These are phyloP conservation scores for Trichophyton schoenleinii DNA, from an alignment of 2,329 filamentous ascomycete species.

Conservation along the genomic window DNA sequence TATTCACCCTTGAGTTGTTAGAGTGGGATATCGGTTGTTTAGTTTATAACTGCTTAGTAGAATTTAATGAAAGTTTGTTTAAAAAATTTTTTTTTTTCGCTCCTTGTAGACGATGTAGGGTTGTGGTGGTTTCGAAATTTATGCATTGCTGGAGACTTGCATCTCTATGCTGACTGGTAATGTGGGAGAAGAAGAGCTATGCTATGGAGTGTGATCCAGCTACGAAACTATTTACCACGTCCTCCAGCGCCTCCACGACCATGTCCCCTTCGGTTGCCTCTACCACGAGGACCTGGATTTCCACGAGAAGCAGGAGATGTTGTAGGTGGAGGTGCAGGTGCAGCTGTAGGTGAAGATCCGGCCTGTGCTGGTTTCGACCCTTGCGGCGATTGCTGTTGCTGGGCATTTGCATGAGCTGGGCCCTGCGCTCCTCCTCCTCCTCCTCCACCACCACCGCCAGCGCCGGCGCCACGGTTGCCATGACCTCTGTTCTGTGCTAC, in stretches of 20 bases:
- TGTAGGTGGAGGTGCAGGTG: not conserved
- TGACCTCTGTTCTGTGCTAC: conserved; percentile 9
- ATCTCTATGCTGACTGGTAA: not conserved
- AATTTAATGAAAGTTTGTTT: not conserved
- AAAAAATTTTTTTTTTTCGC: not conserved
- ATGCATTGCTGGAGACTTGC: not conserved
- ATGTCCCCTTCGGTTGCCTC: not conserved
- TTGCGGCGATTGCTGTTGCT: not conserved
- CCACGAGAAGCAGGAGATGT: not conserved
- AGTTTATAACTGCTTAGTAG: not conserved
- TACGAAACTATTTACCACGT: conserved; percentile 2
- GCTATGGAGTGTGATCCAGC: not conserved
- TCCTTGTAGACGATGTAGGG: not conserved
- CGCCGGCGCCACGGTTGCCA: not conserved
- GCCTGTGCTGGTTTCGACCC: not conserved
- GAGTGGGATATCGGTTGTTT: not conserved
- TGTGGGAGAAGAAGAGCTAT: not conserved
- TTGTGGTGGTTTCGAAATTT: no score
- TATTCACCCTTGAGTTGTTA: conserved; percentile 25
- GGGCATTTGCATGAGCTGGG: not conserved
- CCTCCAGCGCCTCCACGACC: conserved; percentile 3
- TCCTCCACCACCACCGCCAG: not conserved
- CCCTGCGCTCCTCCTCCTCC: not conserved
- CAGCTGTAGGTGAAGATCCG: not conserved
- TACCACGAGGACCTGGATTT: conserved; percentile 1